phyloP scores from a whole-genome alignment of 768 basidiomycete species.

The Mycena galopus region DNA sequence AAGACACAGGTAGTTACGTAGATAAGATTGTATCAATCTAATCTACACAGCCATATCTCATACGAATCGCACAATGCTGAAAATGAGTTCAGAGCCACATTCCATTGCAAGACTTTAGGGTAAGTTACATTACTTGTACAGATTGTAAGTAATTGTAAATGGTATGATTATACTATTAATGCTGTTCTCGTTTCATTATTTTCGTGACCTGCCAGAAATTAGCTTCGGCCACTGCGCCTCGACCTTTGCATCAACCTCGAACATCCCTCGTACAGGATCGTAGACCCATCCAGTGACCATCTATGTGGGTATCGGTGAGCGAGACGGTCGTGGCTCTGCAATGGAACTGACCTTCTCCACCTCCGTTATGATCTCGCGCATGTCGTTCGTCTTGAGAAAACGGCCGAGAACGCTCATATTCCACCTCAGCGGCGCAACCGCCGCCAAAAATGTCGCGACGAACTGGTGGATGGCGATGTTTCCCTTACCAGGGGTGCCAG shows the following conservation, averaged over 20 bases:
- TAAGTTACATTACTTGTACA: conserved; percentile 4
- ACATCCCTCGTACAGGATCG: conserved; percentile 24
- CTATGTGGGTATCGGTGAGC: no score
- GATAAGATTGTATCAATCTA: no score
- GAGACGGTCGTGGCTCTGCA: no score
- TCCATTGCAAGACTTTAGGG: neutral
- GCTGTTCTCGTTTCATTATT: neutral
- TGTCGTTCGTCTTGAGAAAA: conserved; percentile 29
- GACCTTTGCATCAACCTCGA: conserved; percentile 5
- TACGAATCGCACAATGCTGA: no score
- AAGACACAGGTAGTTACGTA: no score
- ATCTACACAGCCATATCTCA: no score
- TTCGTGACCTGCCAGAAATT: neutral
- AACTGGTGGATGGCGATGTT: conserved; percentile 36
- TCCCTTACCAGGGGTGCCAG: conserved; percentile 25
- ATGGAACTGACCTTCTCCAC: no score
- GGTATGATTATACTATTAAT: neutral
- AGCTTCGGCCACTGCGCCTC: conserved; percentile 15
- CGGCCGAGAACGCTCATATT: conserved; percentile 37
- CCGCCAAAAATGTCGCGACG: conserved; percentile 32
- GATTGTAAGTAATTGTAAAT: neutral
- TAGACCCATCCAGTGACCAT: conserved; percentile 32
- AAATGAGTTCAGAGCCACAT: neutral
- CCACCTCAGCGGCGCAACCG: conserved; percentile 30
- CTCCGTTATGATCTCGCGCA: conserved; percentile 27